Base-by-base conservation (phyloP, 495 filamentous ascomycete species). In the Aspergillus funiculosus region DNA sequence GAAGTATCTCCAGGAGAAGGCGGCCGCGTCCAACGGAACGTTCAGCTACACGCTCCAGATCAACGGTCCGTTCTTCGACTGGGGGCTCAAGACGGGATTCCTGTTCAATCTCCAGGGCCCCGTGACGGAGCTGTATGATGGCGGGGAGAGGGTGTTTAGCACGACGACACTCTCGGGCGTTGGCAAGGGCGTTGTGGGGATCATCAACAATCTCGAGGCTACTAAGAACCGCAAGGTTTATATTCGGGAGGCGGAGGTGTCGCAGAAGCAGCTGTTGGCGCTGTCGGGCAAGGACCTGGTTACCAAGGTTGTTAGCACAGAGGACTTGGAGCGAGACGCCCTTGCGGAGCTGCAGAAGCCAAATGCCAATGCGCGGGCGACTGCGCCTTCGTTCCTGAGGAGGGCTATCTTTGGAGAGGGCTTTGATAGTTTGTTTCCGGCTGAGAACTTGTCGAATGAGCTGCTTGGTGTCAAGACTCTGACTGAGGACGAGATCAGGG, bases 41-140 rank as follows among this genome's bases (percentile, higher is more conserved):
- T 10, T 51, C 1, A 39, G 15, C 7, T 51, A 46, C 22, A 51
- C 42, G 15, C 5, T 46, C 3, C 10, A 46, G 1, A 27, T 39
- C 10, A 44, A 22, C 4, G 42, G 48, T 0, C 34, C 42, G 35
- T 51, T 46, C 9, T 19, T 51, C 20, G 48, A 51, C 14, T 46
- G 35, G n/a, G 48, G 40, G 3, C 22, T 51, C 1, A 15, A 6
- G n/a, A 15, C 13, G 3, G 28, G 20, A 6, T 40, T 46, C n/a
- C 21, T 44, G 27, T 7, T 53, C 2, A 28, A 48, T 18, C 15
- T 36, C 3, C 25, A n/a, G 6, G 36, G 20, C 10, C 34, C 14
- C 3, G 18, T 17, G 4, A 40, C 40, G 26, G 39, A 20, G 19
- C n/a, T 53, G 26, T 43, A 53, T 39, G 51, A 43, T 48, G 40